Evolutionary conservation across 768 basidiomycete genomes (phyloP), one percentile per base, ranked within the genome.

Genomic region (Sporobolomyces roseus): DNA sequence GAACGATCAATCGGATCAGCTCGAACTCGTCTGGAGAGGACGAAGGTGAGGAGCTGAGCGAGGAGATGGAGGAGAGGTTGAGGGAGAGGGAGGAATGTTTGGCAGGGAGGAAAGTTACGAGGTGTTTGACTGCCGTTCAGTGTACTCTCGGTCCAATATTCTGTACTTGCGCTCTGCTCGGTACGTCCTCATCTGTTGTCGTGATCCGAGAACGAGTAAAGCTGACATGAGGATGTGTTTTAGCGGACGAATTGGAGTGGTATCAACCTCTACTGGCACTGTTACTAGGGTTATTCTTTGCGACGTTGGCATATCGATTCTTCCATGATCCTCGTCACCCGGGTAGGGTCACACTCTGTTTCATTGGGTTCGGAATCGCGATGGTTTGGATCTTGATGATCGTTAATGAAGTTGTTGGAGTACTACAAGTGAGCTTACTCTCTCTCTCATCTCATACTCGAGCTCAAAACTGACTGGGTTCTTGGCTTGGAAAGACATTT

Each of bases 301-400:
- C 83, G 2, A 75, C 81, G 9, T 78, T 87, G 1, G 87, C 90
- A 3, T 78, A 85, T 8, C 76, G 85, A 0, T 87, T 87, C 74
- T 75, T 76, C 63, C 82, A 83, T 48, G 88, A 89, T 4, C 85
- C 69, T 81, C 83, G 8, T 75, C 83, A 19, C 82, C 84, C 52
- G 83, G 85, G 64, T 0, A 66, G 70, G 21, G 82, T 92, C 79
- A 82, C 84, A 14, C 84, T 93, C 14, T 94, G 91, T 76, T 88
- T 86, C 29, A 87, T 93, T 83, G 94, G 96, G 0, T 99, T 99
- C 80, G 77, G 87, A 27, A 88, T 94, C 32, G 83, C 92, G 4
- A 85, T 97, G 68, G 87, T 97, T 12, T 99, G 96, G 94, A 97
- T 99, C 74, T 93, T 97, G 86, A 92, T 89, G 9, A 93, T 98